Evolutionary conservation across 306 rosid genomes (phyloP).

Genomic region (Rosa chinensis): DNA sequence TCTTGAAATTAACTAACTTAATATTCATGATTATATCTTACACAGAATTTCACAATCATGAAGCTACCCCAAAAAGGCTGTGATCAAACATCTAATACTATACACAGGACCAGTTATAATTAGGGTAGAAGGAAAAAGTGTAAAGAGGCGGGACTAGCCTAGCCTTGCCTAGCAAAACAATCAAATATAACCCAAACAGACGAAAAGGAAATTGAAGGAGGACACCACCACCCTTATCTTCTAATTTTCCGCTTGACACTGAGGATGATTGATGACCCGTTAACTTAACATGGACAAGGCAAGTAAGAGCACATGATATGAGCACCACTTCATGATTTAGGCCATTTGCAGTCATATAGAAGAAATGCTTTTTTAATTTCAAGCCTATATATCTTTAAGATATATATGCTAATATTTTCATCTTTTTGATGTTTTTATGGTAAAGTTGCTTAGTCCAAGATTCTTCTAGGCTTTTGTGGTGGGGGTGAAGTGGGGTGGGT

Average conservation of each 20-base stretch:
- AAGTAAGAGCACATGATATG: slow-evolving; percentile 38
- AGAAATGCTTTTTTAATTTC: background rate
- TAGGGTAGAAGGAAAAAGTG: background rate
- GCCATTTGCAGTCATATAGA: slow-evolving; percentile 20
- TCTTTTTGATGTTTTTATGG: background rate
- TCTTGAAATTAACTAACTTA: background rate
- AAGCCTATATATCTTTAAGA: background rate
- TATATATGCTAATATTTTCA: background rate
- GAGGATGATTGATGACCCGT: slow-evolving; percentile 32
- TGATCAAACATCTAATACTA: slow-evolving; percentile 16
- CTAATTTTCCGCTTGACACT: slow-evolving; percentile 6
- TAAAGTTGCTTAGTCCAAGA: slow-evolving; percentile 8
- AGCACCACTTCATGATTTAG: slow-evolving; percentile 40
- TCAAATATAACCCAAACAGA: background rate
- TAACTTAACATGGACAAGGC: slow-evolving; percentile 23
- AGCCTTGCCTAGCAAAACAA: background rate
- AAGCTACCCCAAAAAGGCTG: slow-evolving; percentile 19
- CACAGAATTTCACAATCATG: slow-evolving; percentile 12
- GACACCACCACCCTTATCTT: slow-evolving; percentile 26
- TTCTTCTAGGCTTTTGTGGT: slow-evolving; percentile 16
- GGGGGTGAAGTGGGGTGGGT: slow-evolving; percentile 16
- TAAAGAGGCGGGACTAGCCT: background rate
- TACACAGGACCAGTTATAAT: background rate
- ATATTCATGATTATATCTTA: background rate
- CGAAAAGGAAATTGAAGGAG: slow-evolving; percentile 14